Base-by-base conservation (phyloP, 148 eudicot species). In the Agrostemma githago region DNA sequence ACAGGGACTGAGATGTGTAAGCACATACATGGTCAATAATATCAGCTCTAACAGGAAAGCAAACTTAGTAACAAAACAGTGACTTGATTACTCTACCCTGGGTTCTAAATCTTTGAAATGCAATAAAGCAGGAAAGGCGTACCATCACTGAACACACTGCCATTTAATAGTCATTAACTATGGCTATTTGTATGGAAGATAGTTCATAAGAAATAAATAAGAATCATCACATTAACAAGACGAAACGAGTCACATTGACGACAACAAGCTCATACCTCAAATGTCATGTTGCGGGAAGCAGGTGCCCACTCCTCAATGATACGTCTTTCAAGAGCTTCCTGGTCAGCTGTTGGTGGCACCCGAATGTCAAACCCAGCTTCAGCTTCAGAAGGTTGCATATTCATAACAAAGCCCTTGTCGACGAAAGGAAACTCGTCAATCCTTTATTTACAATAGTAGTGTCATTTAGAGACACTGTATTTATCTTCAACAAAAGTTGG, bases 291-390 rank as follows among this genome's bases (percentile, higher is more conserved):
- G 9, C 97, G 92, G n/a, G 93, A 79, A 84, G 84, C 83, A 68
- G 97, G 97, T 20, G 99, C 99, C 99, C 99, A 95, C 82, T 95
- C 99, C 65, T 95, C 97, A 61, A 87, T 82, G 44, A 95, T 86
- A 75, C 97, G 85, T 60, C 80, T 86, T 76, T 84, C 88, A 72
- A 95, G 71, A 43, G 96, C 81, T 72, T 71, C 86, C 78, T 80
- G 82, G 79, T 92, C 90, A 69, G 89, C 89, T 53, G 89, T 92
- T 71, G 97, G 97, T 62, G 99, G 99, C 56, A 92, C 88, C 75
- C 99, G 86, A 26, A 95, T 84, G 82, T 95, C 97, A 81, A 95
- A 90, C 68, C 96, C 99, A 73, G 97, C 97, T 81, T 88, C 84
- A 60, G 96, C 94, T 86, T 95, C 97, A 60, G 99, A 95, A 73